Conservation (phyloP, 2,329 filamentous ascomycete species). For the Aureobasidium leucospermi region DNA sequence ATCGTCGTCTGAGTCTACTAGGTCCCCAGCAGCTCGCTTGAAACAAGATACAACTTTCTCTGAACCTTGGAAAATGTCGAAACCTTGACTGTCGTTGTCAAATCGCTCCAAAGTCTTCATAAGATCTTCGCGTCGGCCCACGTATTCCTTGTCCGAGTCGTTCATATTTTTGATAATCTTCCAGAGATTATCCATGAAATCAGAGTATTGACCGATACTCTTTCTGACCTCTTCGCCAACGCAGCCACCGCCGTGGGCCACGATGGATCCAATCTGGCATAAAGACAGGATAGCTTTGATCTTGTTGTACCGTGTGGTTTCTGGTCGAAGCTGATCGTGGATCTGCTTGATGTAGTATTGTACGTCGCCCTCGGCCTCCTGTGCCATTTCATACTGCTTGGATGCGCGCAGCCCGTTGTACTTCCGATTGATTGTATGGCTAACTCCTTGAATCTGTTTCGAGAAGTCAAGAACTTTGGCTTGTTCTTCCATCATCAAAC, state of each 20-base stretch:
- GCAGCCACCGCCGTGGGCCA: neutral
- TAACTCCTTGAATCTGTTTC: neutral
- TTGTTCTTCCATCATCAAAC: neutral
- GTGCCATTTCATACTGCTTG: neutral
- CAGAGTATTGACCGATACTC: neutral
- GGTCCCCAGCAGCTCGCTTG: neutral
- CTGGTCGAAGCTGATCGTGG: neutral
- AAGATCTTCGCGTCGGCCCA: neutral
- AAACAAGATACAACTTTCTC: neutral
- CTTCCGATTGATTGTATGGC: neutral
- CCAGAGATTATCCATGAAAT: neutral
- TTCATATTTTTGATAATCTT: neutral
- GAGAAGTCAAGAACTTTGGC: neutral
- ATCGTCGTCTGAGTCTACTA: neutral
- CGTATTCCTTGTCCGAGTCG: neutral
- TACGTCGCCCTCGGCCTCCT: neutral
- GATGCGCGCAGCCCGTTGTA: neutral
- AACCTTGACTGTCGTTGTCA: neutral
- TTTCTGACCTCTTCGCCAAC: neutral
- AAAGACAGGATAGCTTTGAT: neutral
- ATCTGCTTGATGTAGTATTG: neutral
- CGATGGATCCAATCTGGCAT: neutral
- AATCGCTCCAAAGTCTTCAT: neutral
- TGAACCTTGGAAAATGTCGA: neutral
- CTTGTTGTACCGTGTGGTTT: neutral